Evolutionary conservation across 495 filamentous ascomycete species (phyloP), one percentile per base, ranked within the genome.

Genomic region (Penicillium longicatenatum): DNA sequence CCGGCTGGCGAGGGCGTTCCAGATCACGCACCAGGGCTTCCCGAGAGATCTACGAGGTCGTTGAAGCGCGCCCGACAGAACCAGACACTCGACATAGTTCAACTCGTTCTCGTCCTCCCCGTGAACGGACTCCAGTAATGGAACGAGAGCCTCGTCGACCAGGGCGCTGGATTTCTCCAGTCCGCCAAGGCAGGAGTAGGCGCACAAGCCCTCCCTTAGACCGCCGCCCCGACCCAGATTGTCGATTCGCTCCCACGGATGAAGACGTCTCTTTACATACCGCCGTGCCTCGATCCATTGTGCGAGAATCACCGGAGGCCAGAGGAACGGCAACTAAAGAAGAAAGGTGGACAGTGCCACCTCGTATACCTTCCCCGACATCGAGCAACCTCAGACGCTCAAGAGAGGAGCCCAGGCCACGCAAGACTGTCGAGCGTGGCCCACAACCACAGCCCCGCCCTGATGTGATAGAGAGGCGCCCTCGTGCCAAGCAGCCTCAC

Each of bases 61-160:
- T 6, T 39, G 14, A 39, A 39, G 4, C 14, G n/a, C 37, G 37
- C 14, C 37, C 37, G 12, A 9, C 31, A 39, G 20, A 12, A 12
- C n/a, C 20, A 46, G 20, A 6, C 3, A 14, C 7, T 6, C 10
- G 9, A 46, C 3, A n/a, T 0, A 39, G 4, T 16, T 14, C 20
- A 26, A 29, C 10, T 16, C 11, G 35, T 30, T 16, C 11, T 10
- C 39, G 35, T 17, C 37, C n/a, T 7, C 63, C 59, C 46, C 61
- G 70, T 42, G 63, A 68, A 46, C 50, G 58, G 24, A 58, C 67
- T 4, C 61, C 62, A 8, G 61, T 65, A 14, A 17, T 48, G 26
- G 67, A 70, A 37, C 61, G 65, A 20, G 52, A 46, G 41, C 65
- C 67, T 37, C 41, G 30, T 11, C 57, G 63, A n/a, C 31, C 47